phyloP scores from a whole-genome alignment of 768 basidiomycete species.

The Mycena rosella region DNA sequence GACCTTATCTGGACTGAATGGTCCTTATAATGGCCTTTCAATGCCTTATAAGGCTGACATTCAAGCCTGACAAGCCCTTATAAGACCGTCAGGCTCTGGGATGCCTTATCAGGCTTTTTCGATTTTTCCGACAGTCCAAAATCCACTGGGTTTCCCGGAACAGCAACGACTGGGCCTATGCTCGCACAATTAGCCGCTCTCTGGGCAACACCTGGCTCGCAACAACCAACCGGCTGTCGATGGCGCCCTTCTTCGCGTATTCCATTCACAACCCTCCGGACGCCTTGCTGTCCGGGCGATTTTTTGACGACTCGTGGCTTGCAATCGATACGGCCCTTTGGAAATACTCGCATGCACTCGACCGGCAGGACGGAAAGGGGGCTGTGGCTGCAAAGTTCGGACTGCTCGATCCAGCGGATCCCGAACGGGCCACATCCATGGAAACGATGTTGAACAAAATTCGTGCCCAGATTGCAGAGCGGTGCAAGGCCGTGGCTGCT shows the following conservation, averaged over 20 bases:
- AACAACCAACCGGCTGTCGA: conserved; percentile 3
- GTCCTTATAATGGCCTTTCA: too few relatives aligned
- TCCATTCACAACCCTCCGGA: not conserved
- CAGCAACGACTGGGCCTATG: conserved; percentile 26
- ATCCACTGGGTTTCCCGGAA: conserved; percentile 4
- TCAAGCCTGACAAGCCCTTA: too few relatives aligned
- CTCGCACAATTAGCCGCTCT: conserved; percentile 20
- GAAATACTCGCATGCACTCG: conserved; percentile 1
- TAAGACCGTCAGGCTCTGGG: too few relatives aligned
- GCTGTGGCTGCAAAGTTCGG: conserved; percentile 28
- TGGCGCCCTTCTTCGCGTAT: conserved; percentile 6
- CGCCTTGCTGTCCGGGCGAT: not conserved
- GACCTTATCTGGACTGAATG: too few relatives aligned
- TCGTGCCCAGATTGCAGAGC: not conserved
- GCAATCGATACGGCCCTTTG: conserved; percentile 8
- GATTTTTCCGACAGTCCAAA: too few relatives aligned
- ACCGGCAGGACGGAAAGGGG: not conserved
- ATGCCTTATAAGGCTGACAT: too few relatives aligned
- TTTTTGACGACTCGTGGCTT: conserved; percentile 5
- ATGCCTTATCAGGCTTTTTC: too few relatives aligned
- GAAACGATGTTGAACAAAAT: not conserved
- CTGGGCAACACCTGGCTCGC: conserved; percentile 17
- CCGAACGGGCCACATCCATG: conserved; percentile 7
- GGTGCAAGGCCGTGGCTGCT: not conserved
- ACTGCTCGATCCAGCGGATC: conserved; percentile 20